Evolutionary conservation across 1,139 yeast genomes (phyloP), one percentile per base, ranked within the genome.

Genomic region (Pichia sp.): DNA sequence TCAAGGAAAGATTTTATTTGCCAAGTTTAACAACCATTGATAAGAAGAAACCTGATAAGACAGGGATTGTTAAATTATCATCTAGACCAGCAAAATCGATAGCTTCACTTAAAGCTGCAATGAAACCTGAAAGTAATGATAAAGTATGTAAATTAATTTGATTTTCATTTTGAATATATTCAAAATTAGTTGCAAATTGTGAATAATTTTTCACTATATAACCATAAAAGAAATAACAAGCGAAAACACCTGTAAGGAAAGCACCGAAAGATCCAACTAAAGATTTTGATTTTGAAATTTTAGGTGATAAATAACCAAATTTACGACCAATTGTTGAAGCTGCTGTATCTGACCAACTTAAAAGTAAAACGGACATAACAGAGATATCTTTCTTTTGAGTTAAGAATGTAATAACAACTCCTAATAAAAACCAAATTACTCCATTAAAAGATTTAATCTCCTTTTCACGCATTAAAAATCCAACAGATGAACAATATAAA

Each of bases 291-390:
- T 72, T 66, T 9, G 82, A 71, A 28, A 89, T 62, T 56, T 79
- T 78, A 33, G 95, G 95, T 6, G 96, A 86, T 52, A 83, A 71
- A 53, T 83, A 72, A 7, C 97, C 97, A 60, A 67, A 86, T 40
- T 72, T 73, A 51, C 97, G 72, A 19, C 97, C 98, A 55, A 89
- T 63, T 1, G 96, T 85, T 4, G 96, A 85, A 3, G 98, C 98
- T 5, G 97, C 93, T 9, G 97, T 88, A 59, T 91, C 98, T 10
- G 95, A 89, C 97, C 97, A 91, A 58, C 96, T 84, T 49, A 91
- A 72, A 43, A 91, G 67, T 50, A 88, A 68, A 8, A 86, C 77
- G 22, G 95, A 72, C 67, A 88, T 69, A 21, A 89, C 67, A 1
- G 81, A 70, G 39, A 91, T 78, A 57, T 91, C 98, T 63, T 86